Evolutionary conservation across 208 protist species (phyloP), one percentile per base, ranked within the genome.

Genomic region (Trypanosoma caninum): DNA sequence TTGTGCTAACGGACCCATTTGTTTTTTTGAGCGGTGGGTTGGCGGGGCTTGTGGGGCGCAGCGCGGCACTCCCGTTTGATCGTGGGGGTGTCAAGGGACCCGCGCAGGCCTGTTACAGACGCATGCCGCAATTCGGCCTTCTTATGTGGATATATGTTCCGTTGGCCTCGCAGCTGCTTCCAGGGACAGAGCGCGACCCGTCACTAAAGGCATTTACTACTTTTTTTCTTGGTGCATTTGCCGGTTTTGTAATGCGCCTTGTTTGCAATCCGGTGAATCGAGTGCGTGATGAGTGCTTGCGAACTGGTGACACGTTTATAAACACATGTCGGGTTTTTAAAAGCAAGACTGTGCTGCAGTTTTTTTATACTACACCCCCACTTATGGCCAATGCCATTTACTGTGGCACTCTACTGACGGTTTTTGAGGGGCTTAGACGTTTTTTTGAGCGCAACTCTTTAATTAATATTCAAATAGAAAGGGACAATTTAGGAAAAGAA

Each of bases 81-180:
- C 60, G 77, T 20, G 89, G 89, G 5, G 85, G 89, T 14, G 47
- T 74, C n/a, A 93, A 95, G 53, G 89, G 89, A 37, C 34, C 78
- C 14, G 38, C 47, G 53, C 83, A 91, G 66, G 79, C 85, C 6
- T 68, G 89, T 14, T 68, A 68, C 25, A 80, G 89, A 4, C 84
- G 89, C 33, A 82, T 79, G 61, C 81, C 77, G 22, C 89, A 95
- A 69, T 84, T 89, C 44, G 89, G 89, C 0, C 48, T 84, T 23
- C 76, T 95, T 16, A 91, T 95, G 85, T 91, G 89, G 89, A 77
- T 95, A 44, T 95, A 95, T 75, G 76, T 74, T 41, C 78, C 82
- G 20, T 37, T 88, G 45, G 84, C 88, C 1, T 64, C 72, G 52
- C 78, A 84, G 33, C 18, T 87, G 40, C 76, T 95, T 2, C 82